phyloP scores from a whole-genome alignment of 805 yeast genomes.

The Yamadazyma insecticola region DNA sequence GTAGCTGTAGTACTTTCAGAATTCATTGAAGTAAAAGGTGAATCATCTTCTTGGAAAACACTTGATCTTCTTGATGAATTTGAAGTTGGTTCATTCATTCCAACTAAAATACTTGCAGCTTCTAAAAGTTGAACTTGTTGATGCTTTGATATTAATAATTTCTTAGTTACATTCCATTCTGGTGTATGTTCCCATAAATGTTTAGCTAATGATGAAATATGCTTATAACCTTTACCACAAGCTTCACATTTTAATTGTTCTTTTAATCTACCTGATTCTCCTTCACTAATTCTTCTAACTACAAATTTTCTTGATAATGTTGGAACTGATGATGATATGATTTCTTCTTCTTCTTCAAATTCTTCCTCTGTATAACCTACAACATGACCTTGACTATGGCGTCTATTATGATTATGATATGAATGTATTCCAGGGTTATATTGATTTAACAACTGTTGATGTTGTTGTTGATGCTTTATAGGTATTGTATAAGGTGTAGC shows the following conservation, averaged over 20 bases:
- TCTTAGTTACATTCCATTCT: slow-evolving; percentile 86
- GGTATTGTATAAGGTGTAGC: slow-evolving; percentile 28
- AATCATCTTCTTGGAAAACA: slow-evolving; percentile 10
- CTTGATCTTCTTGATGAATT: slow-evolving; percentile 12
- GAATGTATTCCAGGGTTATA: background rate
- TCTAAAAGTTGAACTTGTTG: slow-evolving; percentile 82
- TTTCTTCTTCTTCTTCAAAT: slow-evolving; percentile 8
- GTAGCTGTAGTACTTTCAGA: slow-evolving; percentile 5
- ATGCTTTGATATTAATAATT: slow-evolving; percentile 75
- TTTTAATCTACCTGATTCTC: slow-evolving; percentile 78
- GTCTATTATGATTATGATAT: slow-evolving; percentile 1
- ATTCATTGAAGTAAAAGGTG: too few species aligned
- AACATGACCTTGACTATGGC: slow-evolving; percentile 2
- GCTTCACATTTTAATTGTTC: slow-evolving; percentile 86
- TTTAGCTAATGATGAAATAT: slow-evolving; percentile 80
- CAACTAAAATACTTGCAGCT: slow-evolving; percentile 72
- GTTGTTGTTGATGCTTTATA: slow-evolving; percentile 17
- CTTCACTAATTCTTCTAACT: slow-evolving; percentile 78
- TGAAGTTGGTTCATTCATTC: slow-evolving; percentile 38
- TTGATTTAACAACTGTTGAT: background rate
- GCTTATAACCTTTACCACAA: slow-evolving; percentile 89
- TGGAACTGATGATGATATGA: slow-evolving; percentile 32
- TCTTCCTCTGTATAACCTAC: too few species aligned
- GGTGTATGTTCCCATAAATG: slow-evolving; percentile 95
- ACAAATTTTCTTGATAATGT: slow-evolving; percentile 63